Conservation (phyloP, 441 rosid genomes). For the Populus hybrid region DNA sequence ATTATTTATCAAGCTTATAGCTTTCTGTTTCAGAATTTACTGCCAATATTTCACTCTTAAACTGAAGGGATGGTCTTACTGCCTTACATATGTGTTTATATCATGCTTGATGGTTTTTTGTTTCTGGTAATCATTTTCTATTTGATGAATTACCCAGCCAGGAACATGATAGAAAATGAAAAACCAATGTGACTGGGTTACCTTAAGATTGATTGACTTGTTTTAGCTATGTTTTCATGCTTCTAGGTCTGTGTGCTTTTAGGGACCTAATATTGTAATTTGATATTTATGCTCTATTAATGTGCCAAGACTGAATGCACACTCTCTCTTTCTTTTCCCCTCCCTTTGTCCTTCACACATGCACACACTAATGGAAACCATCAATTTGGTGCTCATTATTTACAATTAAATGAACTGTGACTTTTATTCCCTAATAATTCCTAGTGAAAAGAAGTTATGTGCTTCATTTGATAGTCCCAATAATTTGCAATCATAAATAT, state of each 20-base stretch:
- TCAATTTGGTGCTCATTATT: background rate
- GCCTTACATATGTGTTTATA: background rate
- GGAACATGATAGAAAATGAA: background rate
- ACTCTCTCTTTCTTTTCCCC: background rate
- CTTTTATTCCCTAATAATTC: background rate
- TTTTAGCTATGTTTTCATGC: background rate
- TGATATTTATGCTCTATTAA: background rate
- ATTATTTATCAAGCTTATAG: background rate
- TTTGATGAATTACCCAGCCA: background rate
- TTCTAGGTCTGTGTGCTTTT: background rate
- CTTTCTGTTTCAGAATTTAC: constrained; percentile 5
- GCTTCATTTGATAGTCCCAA: constrained; percentile 11
- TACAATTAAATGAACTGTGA: background rate
- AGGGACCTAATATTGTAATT: background rate
- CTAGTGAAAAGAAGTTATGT: background rate
- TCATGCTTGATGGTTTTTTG: background rate
- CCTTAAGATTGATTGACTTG: background rate
- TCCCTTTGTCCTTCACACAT: background rate
- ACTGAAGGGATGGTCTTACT: background rate
- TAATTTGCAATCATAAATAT: background rate
- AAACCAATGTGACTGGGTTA: background rate
- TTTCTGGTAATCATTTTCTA: background rate
- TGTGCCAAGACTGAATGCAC: background rate
- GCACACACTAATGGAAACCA: background rate
- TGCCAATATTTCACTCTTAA: background rate